Base-by-base conservation (phyloP, 768 basidiomycete genomes). In the Postia placenta region DNA sequence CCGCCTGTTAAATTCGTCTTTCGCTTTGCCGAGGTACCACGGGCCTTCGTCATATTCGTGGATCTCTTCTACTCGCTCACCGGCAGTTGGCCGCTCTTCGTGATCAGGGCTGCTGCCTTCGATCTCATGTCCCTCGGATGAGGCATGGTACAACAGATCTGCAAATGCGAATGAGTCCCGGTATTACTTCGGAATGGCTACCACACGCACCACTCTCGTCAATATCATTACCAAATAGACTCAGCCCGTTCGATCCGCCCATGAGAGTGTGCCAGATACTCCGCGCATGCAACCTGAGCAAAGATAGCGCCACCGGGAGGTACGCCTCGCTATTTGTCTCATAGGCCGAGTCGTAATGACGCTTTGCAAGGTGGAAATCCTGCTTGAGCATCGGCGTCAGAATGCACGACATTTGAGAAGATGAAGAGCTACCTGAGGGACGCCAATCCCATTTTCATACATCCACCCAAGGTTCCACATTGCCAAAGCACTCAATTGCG, bases 381-480 rank as follows among this genome's bases (percentile, higher is more conserved):
- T 93, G 56, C n/a, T 9, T 39, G 24, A 46, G 9, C 28, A 47
- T 24, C 12, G 9, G 19, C 17, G 19, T 17, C 12, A 39, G 38
- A 14, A 39, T 39, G 38, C 7, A 39, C 9, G 38, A 14, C 9
- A 39, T 17, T 22, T 7, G 15, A 9, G 38, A 39, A 6, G 17
- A 9, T 50, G 39, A 5, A 25, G 41, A 53, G 70, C 54, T 53
- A 89, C 91, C 75, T 88, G 86, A 22, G 87, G 81, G 0, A 98
- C 90, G 2, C 96, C 96, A 19, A 89, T 65, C 0, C 96, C 96
- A 58, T 92, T 91, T 69, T 98, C 95, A 64, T 97, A 98, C 96
- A 98, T 98, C 90, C 91, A 97, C 1, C 95, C 96, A 11, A 98
- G 69, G 61, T 97, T 96, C 92, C 92, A 97, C 84, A 96, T 91